Conservation (phyloP, 345 rosid species). For the Luvunga scandens region DNA sequence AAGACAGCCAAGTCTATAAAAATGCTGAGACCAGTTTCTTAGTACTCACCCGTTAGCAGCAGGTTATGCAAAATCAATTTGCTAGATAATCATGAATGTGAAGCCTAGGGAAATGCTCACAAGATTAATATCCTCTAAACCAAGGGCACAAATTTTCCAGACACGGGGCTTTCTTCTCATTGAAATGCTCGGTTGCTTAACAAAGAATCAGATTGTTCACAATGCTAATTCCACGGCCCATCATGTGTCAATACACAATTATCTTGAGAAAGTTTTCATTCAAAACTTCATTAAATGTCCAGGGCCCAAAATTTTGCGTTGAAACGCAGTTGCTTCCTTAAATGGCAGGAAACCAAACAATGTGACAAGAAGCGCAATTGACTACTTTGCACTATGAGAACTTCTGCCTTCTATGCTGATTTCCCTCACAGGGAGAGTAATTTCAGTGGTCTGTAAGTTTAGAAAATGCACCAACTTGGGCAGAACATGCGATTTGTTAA, state of each 20-base stretch:
- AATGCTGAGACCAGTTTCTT: background rate
- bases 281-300: background rate
- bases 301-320: background rate
- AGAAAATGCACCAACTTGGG: background rate
- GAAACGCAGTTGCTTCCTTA: background rate
- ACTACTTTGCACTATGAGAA: background rate
- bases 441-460: background rate
- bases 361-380: background rate
- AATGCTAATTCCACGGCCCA: background rate
- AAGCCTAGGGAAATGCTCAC: background rate
- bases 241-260: background rate
- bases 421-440: background rate
- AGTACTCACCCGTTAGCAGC: background rate
- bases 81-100: background rate
- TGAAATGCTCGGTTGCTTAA: background rate
- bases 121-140: background rate
- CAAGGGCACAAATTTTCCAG: background rate
- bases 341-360: background rate
- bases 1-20: background rate
- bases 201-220: background rate
- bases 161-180: background rate
- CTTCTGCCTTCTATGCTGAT: background rate
- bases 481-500: background rate
- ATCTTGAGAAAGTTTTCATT: background rate
- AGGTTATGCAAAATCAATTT: background rate